Conservation (phyloP, 1,139 yeast species). For the Suhomyces taliae region DNA sequence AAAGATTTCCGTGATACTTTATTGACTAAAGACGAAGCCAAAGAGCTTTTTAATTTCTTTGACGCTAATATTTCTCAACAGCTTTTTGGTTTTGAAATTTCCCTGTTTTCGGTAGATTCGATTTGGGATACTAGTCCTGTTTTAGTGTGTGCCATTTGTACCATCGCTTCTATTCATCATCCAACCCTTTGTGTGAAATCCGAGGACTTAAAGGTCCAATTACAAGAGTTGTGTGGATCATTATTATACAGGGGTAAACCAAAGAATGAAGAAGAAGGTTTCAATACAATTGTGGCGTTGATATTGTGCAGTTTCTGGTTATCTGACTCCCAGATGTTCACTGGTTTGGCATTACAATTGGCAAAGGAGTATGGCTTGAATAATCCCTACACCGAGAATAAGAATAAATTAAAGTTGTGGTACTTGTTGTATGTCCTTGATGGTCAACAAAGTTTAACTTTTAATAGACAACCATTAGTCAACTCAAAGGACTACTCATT, state of each 20-base stretch:
- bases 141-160: conserved; percentile 59
- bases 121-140: conserved; percentile 62
- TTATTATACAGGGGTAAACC: conserved; percentile 45
- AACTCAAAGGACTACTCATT: conserved; percentile 47
- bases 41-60: conserved; percentile 51
- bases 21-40: conserved; percentile 46
- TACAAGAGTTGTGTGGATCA: conserved; percentile 48
- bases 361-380: conserved; percentile 58
- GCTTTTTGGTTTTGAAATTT: conserved; percentile 63
- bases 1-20: conserved; percentile 39
- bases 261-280: conserved; percentile 48
- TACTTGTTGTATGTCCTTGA: conserved; percentile 66
- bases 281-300: conserved; percentile 61
- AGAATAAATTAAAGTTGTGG: conserved; percentile 61
- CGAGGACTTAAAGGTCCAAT: conserved; percentile 37
- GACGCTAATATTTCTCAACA: conserved; percentile 61
- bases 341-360: conserved; percentile 65
- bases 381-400: conserved; percentile 29
- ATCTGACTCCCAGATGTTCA: conserved; percentile 62
- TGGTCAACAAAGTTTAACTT: conserved; percentile 67
- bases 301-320: conserved; percentile 72
- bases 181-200: conserved; percentile 43
- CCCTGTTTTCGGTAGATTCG: conserved; percentile 48
- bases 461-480: conserved; percentile 57
- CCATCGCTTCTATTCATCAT: conserved; percentile 66